phyloP scores from a whole-genome alignment of 2,329 filamentous ascomycete species.

The Eutypa lata region DNA sequence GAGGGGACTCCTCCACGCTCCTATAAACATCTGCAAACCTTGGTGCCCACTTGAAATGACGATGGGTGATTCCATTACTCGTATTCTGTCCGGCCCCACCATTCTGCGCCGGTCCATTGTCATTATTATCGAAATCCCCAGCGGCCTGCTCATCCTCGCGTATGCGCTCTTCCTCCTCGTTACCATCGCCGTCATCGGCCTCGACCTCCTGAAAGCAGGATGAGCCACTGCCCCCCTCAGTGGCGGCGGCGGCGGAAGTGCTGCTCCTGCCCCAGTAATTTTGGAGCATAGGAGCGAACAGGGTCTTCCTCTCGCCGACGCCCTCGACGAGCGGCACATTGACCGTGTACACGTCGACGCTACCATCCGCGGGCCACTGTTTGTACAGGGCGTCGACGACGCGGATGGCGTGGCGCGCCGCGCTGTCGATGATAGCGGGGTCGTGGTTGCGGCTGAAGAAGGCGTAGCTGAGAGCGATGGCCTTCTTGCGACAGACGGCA shows the following conservation, averaged over 20 bases:
- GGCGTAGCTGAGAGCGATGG: constrained; percentile 85
- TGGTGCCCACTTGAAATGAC: constrained; percentile 94
- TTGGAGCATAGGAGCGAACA: constrained; percentile 85
- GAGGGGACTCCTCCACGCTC: constrained; percentile 74
- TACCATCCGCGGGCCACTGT: constrained; percentile 66
- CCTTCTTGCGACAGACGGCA: constrained; percentile 64
- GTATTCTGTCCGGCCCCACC: constrained; percentile 36
- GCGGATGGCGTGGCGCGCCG: constrained; percentile 68
- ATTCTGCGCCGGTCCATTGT: constrained; percentile 7
- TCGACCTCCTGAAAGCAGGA: constrained; percentile 84
- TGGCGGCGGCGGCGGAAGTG: too few relatives aligned
- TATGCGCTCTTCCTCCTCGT: constrained; percentile 70
- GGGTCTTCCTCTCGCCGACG: constrained; percentile 66
- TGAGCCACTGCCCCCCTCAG: constrained; percentile 62
- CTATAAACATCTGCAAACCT: constrained; percentile 82
- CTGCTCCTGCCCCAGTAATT: constrained; percentile 86
- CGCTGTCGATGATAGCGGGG: constrained; percentile 73
- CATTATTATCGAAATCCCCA: constrained; percentile 14
- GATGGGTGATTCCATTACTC: constrained; percentile 63
- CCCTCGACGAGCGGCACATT: constrained; percentile 84
- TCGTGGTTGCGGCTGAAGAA: constrained; percentile 87
- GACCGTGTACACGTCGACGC: constrained; percentile 82
- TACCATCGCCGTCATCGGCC: constrained; percentile 65
- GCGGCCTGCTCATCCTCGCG: constrained; percentile 53
- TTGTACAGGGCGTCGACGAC: constrained; percentile 75